Evolutionary conservation across 805 yeast species (phyloP), one percentile per base, ranked within the genome.

Genomic region (Candida loeiensis): DNA sequence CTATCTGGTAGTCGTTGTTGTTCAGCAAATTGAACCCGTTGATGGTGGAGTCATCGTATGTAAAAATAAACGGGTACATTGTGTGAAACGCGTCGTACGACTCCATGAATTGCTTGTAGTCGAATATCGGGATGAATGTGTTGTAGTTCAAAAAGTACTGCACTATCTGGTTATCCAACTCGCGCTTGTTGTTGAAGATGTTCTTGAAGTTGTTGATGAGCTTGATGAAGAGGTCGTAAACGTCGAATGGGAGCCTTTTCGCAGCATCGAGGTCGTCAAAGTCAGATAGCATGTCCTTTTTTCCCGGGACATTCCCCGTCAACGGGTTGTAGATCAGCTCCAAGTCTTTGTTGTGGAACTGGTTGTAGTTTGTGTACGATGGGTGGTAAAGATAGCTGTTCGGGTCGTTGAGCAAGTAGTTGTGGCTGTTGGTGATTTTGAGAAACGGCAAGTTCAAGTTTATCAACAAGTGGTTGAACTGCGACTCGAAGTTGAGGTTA

Each of bases 61-160:
- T 69, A 49, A 69, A 69, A 53, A 69, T 69, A 40, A 69, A 69
- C 6, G 74, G 74, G 40, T 68, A 69, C 73, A 68, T 66, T 6
- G 73, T 68, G 44, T 69, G 74, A 44, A 69, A 66, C 6, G 66
- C 71, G 33, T 68, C 71, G 34, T 77, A 77, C 37, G 71, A 69
- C 48, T 69, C 71, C 70, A 76, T 76, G 46, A 77, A 76, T 26
- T 65, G 58, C 34, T 70, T 73, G 47, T 73, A 76, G 48, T 76
- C 81, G 45, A 77, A 67, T 6, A 77, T 71, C 3, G 82, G 82
- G 18, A 77, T 66, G 43, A 77, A 66, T 16, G 71, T 68, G 56
- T 77, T 77, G 53, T 73, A 73, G 52, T 74, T 71, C 44, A 74
- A 60, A 49, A 77, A 77, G 51, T 64, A 77, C 29, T 74, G 66